Conservation (phyloP, 805 yeast species). For the Saccharomycopsis oosterbeekiorum region DNA sequence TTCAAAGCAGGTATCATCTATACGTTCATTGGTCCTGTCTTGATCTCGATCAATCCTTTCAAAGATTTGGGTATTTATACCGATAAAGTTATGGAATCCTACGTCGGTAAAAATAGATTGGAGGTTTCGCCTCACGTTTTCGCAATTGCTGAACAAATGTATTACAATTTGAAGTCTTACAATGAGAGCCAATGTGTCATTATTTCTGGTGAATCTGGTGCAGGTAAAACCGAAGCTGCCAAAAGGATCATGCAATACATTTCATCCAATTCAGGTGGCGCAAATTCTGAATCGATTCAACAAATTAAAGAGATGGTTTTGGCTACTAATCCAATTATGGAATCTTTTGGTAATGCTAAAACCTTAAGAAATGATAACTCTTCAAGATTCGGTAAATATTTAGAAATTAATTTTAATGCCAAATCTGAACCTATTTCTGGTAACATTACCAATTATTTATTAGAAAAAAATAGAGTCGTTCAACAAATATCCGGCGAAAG, state of each 20-base stretch:
- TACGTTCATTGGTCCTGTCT: conserved; percentile 87
- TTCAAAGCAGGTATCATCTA: conserved; percentile 85
- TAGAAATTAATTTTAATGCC: conserved; percentile 79
- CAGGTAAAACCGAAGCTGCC: conserved; percentile 97
- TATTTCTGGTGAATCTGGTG: conserved; percentile 96
- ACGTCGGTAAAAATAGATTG: conserved; percentile 84
- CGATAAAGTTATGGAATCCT: conserved; percentile 58
- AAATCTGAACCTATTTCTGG: conserved; percentile 89
- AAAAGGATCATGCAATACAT: conserved; percentile 96
- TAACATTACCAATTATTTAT: conserved; percentile 85
- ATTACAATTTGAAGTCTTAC: conserved; percentile 88
- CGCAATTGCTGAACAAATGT: conserved; percentile 96
- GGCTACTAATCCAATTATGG: conserved; percentile 90
- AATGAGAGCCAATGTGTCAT: conserved; percentile 95
- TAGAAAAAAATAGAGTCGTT: conserved; percentile 96
- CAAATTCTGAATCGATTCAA: conserved; percentile 60
- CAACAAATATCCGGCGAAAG: conserved; percentile 87
- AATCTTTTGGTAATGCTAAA: conserved; percentile 90
- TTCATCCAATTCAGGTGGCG: conserved; percentile 70
- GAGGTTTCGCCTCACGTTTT: conserved; percentile 98
- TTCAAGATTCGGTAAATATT: conserved; percentile 86
- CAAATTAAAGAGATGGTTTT: conserved; percentile 93
- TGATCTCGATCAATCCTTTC: conserved; percentile 94
- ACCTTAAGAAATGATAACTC: conserved; percentile 83
- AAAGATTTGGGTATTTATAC: conserved; percentile 94